Percentiles rank a stretch among this genome's conserved stretches.
Conservation (phyloP, 1,284 basidiomycete species). For the Ceratobasidium sp. region DNA sequence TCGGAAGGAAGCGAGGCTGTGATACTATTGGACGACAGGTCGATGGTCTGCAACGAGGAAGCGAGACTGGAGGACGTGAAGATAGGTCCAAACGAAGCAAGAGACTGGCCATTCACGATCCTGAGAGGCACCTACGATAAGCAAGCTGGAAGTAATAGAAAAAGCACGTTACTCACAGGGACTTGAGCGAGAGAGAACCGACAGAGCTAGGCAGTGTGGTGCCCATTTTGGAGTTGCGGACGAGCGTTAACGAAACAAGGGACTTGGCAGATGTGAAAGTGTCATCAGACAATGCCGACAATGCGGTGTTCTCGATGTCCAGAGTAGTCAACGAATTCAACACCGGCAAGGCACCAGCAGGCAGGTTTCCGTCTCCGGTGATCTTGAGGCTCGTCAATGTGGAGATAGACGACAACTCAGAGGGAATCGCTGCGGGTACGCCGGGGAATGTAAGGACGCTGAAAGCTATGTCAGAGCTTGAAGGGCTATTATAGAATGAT, state of each 20-base stretch:
- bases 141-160: background rate
- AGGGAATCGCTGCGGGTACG: slow-evolving; percentile 60
- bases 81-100: slow-evolving; percentile 52
- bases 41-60: slow-evolving; percentile 56
- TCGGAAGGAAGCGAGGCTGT: slow-evolving; percentile 52
- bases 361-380: slow-evolving; percentile 58
- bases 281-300: slow-evolving; percentile 54
- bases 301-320: slow-evolving; percentile 61
- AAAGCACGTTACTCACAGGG: slow-evolving; percentile 55
- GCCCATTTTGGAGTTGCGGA: slow-evolving; percentile 62
- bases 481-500: background rate
- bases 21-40: slow-evolving; percentile 55
- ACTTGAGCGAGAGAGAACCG: slow-evolving; percentile 53
- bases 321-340: slow-evolving; percentile 57
- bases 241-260: slow-evolving; percentile 58
- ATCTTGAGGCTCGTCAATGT: slow-evolving; percentile 58
- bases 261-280: slow-evolving; percentile 54
- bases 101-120: slow-evolving; percentile 54
- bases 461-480: slow-evolving; percentile 2
- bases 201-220: slow-evolving; percentile 57
- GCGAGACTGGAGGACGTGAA: slow-evolving; percentile 55
- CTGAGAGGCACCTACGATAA: slow-evolving; percentile 47
- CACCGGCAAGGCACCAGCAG: slow-evolving; percentile 58
- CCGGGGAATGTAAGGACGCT: slow-evolving; percentile 62
- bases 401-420: slow-evolving; percentile 58